Evolutionary conservation across 208 protist species (phyloP).

Genomic region (Leishmania guyanensis): DNA sequence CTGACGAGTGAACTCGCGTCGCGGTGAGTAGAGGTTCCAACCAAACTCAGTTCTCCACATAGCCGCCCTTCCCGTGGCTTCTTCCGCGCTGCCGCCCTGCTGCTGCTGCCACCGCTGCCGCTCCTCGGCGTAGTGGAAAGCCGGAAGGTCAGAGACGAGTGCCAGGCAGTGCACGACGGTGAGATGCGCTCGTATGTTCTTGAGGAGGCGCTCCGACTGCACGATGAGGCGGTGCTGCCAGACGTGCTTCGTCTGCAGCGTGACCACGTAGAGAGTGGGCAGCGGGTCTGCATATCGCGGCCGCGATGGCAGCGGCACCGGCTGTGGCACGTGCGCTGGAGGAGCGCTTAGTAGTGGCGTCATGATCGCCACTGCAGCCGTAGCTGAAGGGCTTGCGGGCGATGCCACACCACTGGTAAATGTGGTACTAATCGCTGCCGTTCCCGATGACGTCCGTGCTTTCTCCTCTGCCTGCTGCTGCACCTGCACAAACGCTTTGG

Average conservation of each 20-base stretch:
- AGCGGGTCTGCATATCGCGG: constrained; percentile 16
- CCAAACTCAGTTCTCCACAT: constrained; percentile 62
- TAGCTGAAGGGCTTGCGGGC: not conserved
- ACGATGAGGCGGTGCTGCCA: constrained; percentile 41
- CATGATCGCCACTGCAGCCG: not conserved
- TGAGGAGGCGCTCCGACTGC: constrained; percentile 29
- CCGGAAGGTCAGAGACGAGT: constrained; percentile 47
- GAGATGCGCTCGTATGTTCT: constrained; percentile 33
- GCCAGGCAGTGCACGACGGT: constrained; percentile 17
- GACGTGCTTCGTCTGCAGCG: constrained; percentile 50
- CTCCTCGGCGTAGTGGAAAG: constrained; percentile 40
- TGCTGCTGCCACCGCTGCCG: constrained; percentile 9
- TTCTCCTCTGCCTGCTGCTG: constrained; percentile 28
- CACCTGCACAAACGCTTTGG: constrained; percentile 23
- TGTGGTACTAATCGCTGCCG: not conserved
- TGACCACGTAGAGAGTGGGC: constrained; percentile 39
- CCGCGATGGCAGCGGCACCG: constrained; percentile 12
- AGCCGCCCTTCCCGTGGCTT: not conserved
- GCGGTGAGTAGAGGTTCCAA: constrained; percentile 75
- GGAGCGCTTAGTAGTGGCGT: constrained; percentile 8
- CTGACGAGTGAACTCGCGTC: constrained; percentile 59
- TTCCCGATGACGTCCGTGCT: constrained; percentile 2
- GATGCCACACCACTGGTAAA: not conserved
- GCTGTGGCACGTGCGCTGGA: constrained; percentile 5
- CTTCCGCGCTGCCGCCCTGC: not conserved